Percentiles rank a stretch among this genome's conserved stretches.
Conservation (phyloP, 768 basidiomycete species). For the Tephrocybe sp. region DNA sequence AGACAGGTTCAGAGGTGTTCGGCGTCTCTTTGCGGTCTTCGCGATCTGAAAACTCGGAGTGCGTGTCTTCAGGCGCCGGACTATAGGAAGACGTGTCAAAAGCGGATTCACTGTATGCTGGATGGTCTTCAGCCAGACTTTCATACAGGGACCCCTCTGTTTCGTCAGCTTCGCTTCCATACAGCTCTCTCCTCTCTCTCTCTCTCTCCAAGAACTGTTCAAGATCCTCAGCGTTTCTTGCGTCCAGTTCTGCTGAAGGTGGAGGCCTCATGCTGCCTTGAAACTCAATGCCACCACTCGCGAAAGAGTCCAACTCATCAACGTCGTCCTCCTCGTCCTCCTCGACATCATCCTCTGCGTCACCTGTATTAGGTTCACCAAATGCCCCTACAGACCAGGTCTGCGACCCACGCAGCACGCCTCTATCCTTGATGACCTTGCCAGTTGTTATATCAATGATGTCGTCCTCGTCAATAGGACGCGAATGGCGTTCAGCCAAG, state of each 20-base stretch:
- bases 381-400: conserved; percentile 54
- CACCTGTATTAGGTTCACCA: conserved; percentile 30
- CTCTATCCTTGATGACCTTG: conserved; percentile 66
- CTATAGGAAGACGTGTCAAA: not conserved
- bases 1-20: conserved; percentile 2
- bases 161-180: conserved; percentile 45
- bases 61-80: conserved; percentile 3
- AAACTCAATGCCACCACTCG: conserved; percentile 29
- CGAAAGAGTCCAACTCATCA: conserved; percentile 59
- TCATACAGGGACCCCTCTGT: conserved; percentile 24
- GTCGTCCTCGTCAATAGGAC: conserved; percentile 74
- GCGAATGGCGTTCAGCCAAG: conserved; percentile 65
- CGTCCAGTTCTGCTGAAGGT: conserved; percentile 40
- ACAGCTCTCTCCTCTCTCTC: conserved; percentile 43
- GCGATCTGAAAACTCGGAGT: not conserved
- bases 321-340: conserved; percentile 52
- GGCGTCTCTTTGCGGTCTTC: not conserved
- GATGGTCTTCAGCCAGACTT: conserved; percentile 12
- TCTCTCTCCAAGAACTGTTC: conserved; percentile 68
- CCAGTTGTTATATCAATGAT: conserved; percentile 66
- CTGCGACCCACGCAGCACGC: conserved; percentile 49
- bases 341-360: conserved; percentile 34
- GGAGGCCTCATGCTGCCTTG: conserved; percentile 29
- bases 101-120: not conserved
- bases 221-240: conserved; percentile 61